Evolutionary conservation across 805 yeast species (phyloP), one percentile per base, ranked within the genome.

Genomic region (Candida maris): DNA sequence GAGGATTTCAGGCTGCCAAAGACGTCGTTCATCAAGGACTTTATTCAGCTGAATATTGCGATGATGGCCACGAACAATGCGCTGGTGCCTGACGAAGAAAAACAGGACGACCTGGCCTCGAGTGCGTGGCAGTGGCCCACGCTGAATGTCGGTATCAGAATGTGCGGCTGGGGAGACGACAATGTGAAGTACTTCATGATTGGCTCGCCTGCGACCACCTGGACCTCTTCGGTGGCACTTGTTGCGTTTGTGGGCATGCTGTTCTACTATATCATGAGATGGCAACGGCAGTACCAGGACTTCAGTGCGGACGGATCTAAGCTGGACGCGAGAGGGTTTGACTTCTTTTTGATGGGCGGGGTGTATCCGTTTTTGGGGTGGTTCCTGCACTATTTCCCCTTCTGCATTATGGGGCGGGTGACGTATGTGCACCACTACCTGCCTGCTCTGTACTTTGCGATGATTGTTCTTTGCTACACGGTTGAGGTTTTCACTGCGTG

Each of bases 391-490:
- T 91, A 70, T 62, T 56, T 85, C 53, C 97, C 98, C 22, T 91
- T 91, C 64, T 76, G 83, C 21, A 64, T 87, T 41, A 91, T 91
- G 98, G 88, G 94, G 9, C 84, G 98, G 69, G 97, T 93, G 39
- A 88, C 95, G 2, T 91, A 93, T 59, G 93, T 91, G 22, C 98
- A 91, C 64, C 98, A 91, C 61, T 91, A 91, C 62, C 76, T 88
- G 48, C 98, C 98, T 10, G 96, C 97, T 1, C 72, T 89, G 45
- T 91, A 85, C 65, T 91, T 91, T 67, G 97, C 97, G 34, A 81
- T 88, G 68, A 67, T 89, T 46, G 81, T 86, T 20, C 70, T 78
- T 48, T 77, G 76, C 38, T 84, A 77, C 60, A 64, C 75, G 46
- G 63, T 81, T 31, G 86, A 81, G 54, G 39, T 41, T 5, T 30